Evolutionary conservation across 2,329 filamentous ascomycete species (phyloP), one percentile per base, ranked within the genome.

Genomic region (Elsinoe batatas): DNA sequence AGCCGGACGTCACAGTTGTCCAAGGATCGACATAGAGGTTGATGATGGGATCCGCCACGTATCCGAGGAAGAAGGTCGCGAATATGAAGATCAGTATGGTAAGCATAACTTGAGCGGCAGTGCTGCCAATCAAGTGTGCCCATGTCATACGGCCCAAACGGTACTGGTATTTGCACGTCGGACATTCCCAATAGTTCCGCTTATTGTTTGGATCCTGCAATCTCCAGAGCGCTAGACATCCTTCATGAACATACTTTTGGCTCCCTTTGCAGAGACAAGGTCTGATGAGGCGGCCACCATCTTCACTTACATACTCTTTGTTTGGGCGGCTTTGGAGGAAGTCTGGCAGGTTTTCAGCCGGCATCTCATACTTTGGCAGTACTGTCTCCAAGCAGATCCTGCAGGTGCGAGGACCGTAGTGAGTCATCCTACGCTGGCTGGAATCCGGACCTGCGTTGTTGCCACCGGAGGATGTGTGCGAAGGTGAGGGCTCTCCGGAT

Each of bases 221-320:
- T 62, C 93, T 82, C 89, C 91, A 97, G 10, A 81, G 77, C 64
- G 87, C 82, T 49, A 98, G 76, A 66, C 93, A 98, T 30, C 83
- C 86, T 70, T 96, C 89, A 69, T 98, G 93, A 20, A 97, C 90
- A 71, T 95, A 96, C 72, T 88, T 88, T 63, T 91, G 88, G 37
- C 87, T 88, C 53, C 93, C 93, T 73, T 88, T 94, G 78, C 93
- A 98, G 72, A 85, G 83, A 76, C 93, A 98, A 35, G 93, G 93
- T 54, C 87, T 86, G 63, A 97, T 80, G 26, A 98, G 76, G 51
- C 89, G 84, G 37, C 88, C 88, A 30, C 85, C 79, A 60, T 84
- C 87, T 59, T 87, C 81, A 20, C 88, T 91, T 53, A 84, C 78
- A 65, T 95, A 95, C 17, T 77, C 76, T 44, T 85, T 81, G 50